Evolutionary conservation across 768 basidiomycete genomes (phyloP), one percentile per base, ranked within the genome.

Genomic region (Pholiota molesta): DNA sequence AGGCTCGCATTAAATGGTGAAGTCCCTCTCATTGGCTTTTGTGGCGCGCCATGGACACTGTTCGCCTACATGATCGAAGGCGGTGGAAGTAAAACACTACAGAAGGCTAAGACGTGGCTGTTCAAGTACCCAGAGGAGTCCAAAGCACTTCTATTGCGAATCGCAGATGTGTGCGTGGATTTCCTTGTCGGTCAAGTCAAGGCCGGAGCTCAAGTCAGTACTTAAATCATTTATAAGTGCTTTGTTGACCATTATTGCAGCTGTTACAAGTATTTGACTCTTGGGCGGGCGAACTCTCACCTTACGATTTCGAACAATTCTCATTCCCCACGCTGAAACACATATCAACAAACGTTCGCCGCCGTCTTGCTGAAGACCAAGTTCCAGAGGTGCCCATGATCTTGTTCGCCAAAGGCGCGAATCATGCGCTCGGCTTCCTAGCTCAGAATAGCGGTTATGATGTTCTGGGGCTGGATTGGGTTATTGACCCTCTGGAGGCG

Each of bases 31-130:
- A 97, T 99, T 68, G 97, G 97, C 11, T 99, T 99, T 77, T 94
- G 88, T 71, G 97, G 97, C 42, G 95, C 95, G 0, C 97, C 97
- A 1, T 99, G 97, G 97, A 99, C 97, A 3, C 84, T 99, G 56
- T 95, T 99, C 78, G 87, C 90, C 21, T 99, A 99, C 74, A 99
- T 99, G 97, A 85, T 97, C 69, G 97, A 99, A 74, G 97, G 97
- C 8, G 97, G 96, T 5, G 91, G 91, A 9, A 92, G 86, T 74
- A 95, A 95, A 77, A 92, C 92, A 14, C 86, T 93, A 67, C 90
- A 92, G 64, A 95, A 96, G 75, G 86, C 87, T 37, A 99, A 99
- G 78, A 87, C 90, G 0, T 99, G 97, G 97, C 73, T 98, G 6
- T 99, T 94, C 81, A 90, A 88, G 70, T 86, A 94, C 71, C 95